phyloP scores from a whole-genome alignment of 192 early-diverging fungal species.

The Anaeromyces robustus region DNA sequence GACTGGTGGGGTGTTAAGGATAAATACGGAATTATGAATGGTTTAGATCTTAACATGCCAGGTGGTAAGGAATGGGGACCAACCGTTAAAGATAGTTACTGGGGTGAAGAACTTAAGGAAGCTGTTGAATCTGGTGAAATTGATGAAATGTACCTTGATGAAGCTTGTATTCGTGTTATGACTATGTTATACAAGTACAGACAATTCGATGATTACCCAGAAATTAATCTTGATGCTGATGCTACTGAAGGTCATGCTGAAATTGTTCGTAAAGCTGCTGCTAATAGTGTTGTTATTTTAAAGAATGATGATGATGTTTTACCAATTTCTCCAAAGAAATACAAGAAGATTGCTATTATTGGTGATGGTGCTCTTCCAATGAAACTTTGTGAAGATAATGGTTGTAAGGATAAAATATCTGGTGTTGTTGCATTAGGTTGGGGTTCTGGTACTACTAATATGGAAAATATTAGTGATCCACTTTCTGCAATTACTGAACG shows the following conservation, averaged over 20 bases:
- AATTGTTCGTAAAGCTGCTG: constrained; percentile 13
- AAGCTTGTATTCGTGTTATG: neutral
- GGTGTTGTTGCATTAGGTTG: constrained; percentile 4
- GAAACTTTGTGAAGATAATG: neutral
- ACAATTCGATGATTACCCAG: neutral
- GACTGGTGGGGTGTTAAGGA: constrained; percentile 38
- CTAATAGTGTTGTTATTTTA: constrained; percentile 22
- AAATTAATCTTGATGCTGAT: neutral
- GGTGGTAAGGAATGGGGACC: neutral
- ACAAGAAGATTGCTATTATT: constrained; percentile 16
- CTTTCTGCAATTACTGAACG: neutral
- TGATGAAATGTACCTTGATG: neutral
- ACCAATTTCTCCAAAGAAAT: constrained; percentile 9
- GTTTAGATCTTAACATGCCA: constrained; percentile 29
- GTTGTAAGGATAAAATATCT: neutral
- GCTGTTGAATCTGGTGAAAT: neutral
- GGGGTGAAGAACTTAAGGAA: constrained; percentile 1
- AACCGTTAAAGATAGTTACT: neutral
- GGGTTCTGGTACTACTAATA: constrained; percentile 8
- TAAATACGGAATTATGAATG: constrained; percentile 12
- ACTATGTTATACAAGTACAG: neutral
- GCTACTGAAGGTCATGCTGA: neutral
- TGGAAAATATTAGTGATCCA: constrained; percentile 4
- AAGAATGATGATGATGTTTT: constrained; percentile 21
- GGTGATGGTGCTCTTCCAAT: constrained; percentile 21